A percentile compares a stretch with the other conserved stretches of the same genome.
phyloP scores from a whole-genome alignment of 192 early-diverging fungal genomes.

The Mortierella antarctica region DNA sequence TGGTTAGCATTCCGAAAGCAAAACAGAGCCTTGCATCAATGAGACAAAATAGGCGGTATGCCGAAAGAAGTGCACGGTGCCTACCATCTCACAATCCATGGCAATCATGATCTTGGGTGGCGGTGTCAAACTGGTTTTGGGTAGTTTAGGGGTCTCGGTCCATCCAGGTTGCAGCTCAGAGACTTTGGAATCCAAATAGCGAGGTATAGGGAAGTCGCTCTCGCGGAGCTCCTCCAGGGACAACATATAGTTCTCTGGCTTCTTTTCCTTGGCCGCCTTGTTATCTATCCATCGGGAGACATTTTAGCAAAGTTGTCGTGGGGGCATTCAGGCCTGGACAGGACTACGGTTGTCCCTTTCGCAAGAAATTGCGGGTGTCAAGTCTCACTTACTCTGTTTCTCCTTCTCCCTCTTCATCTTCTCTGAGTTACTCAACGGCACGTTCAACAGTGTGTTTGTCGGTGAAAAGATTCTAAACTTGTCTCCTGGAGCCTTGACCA shows the following conservation, averaged over 20 bases:
- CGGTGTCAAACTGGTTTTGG: constrained; percentile 28
- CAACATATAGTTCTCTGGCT: constrained; percentile 57
- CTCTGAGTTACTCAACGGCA: constrained; percentile 50
- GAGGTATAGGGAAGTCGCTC: constrained; percentile 58
- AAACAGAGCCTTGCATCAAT: neutral
- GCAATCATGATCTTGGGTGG: constrained; percentile 57
- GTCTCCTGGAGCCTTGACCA: constrained; percentile 50
- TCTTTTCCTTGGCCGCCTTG: constrained; percentile 26
- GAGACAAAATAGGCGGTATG: constrained; percentile 6
- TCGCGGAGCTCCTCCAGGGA: constrained; percentile 53
- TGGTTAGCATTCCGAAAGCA: neutral
- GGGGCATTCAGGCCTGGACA: neutral
- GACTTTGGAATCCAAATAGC: constrained; percentile 38
- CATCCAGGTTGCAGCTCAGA: constrained; percentile 48
- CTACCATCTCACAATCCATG: constrained; percentile 75
- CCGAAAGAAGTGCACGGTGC: neutral
- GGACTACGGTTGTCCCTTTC: too few relatives aligned
- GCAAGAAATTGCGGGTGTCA: too few relatives aligned
- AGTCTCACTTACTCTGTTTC: constrained; percentile 24
- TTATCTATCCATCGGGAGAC: constrained; percentile 1
- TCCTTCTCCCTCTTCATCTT: constrained; percentile 47
- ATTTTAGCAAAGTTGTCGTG: neutral
- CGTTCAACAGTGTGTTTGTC: constrained; percentile 53
- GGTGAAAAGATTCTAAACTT: constrained; percentile 51
- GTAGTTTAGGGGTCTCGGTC: constrained; percentile 56